Conservation (phyloP, 306 rosid genomes). For the Trifolium repens region DNA sequence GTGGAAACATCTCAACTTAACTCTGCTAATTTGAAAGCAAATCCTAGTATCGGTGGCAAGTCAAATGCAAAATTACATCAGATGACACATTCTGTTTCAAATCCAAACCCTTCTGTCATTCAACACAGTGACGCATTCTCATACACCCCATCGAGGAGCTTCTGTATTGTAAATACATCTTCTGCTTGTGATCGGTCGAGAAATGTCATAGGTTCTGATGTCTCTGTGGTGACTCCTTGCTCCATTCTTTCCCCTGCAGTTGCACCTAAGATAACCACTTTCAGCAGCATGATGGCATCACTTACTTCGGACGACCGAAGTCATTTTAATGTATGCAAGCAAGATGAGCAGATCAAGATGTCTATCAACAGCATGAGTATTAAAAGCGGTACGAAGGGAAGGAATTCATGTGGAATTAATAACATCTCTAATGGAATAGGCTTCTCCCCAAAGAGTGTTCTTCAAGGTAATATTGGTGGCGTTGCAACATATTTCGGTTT, state of each 20-base stretch:
- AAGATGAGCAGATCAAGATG: slow-evolving; percentile 43
- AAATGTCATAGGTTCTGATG: slow-evolving; percentile 30
- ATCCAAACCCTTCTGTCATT: slow-evolving; percentile 43
- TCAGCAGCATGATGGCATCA: not conserved
- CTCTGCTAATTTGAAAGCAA: slow-evolving; percentile 46
- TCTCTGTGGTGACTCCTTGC: not conserved
- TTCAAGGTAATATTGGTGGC: slow-evolving; percentile 56
- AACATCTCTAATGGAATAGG: slow-evolving; percentile 50
- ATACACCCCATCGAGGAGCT: slow-evolving; percentile 24
- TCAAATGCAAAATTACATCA: slow-evolving; percentile 5
- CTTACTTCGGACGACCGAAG: slow-evolving; percentile 16
- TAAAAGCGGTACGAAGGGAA: slow-evolving; percentile 42
- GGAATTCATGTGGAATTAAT: slow-evolving; percentile 38
- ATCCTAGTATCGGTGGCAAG: slow-evolving; percentile 29
- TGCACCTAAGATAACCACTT: slow-evolving; percentile 10
- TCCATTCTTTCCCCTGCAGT: slow-evolving; percentile 31
- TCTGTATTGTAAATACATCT: slow-evolving; percentile 19
- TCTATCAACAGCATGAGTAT: slow-evolving; percentile 14
- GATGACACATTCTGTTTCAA: slow-evolving; percentile 12
- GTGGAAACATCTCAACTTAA: slow-evolving; percentile 70
- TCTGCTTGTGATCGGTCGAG: slow-evolving; percentile 35
- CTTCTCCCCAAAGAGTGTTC: slow-evolving; percentile 84
- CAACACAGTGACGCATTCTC: slow-evolving; percentile 43
- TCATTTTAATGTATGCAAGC: slow-evolving; percentile 20
- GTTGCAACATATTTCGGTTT: not conserved